A percentile compares a stretch with the other conserved stretches of the same genome.
Evolutionary conservation across 805 yeast species (phyloP).

Genomic region (Blastobotrys chiropterorum): DNA sequence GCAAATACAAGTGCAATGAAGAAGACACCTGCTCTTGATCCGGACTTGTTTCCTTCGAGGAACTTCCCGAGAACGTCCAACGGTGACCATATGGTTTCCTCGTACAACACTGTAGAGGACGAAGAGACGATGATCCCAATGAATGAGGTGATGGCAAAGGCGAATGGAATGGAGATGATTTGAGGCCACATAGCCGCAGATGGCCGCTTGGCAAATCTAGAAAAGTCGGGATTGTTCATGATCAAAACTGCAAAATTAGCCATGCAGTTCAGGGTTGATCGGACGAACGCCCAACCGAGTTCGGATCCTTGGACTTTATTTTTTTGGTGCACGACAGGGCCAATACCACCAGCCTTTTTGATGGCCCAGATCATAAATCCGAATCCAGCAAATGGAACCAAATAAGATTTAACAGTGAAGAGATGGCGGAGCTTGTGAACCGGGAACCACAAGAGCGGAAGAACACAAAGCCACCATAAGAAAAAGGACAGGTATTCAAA

Average conservation of each 20-base stretch:
- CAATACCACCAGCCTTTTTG: conserved; percentile 72
- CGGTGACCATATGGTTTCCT: conserved; percentile 77
- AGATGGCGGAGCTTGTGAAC: conserved; percentile 80
- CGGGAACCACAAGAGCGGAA: conserved; percentile 75
- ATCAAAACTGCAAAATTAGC: conserved; percentile 88
- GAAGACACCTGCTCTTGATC: conserved; percentile 76
- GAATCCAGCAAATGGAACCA: conserved; percentile 79
- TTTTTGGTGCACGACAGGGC: conserved; percentile 57
- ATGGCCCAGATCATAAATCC: conserved; percentile 81
- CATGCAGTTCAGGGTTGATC: conserved; percentile 69
- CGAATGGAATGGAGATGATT: conserved; percentile 59
- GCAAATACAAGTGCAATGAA: conserved; percentile 65
- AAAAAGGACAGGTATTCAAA: conserved; percentile 71
- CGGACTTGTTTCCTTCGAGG: conserved; percentile 38
- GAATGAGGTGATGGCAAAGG: conserved; percentile 74
- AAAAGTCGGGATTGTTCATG: conserved; percentile 82
- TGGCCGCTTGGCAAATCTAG: conserved; percentile 67
- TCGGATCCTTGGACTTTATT: conserved; percentile 50
- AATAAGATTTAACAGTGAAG: conserved; percentile 72
- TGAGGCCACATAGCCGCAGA: conserved; percentile 51
- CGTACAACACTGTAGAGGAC: conserved; percentile 62
- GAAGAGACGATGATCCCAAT: conserved; percentile 83
- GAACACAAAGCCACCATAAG: conserved; percentile 70
- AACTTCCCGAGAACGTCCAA: conserved; percentile 65
- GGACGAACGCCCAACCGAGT: conserved; percentile 78